phyloP scores from a whole-genome alignment of 148 eudicot species.

The Gaultheria prostrata region DNA sequence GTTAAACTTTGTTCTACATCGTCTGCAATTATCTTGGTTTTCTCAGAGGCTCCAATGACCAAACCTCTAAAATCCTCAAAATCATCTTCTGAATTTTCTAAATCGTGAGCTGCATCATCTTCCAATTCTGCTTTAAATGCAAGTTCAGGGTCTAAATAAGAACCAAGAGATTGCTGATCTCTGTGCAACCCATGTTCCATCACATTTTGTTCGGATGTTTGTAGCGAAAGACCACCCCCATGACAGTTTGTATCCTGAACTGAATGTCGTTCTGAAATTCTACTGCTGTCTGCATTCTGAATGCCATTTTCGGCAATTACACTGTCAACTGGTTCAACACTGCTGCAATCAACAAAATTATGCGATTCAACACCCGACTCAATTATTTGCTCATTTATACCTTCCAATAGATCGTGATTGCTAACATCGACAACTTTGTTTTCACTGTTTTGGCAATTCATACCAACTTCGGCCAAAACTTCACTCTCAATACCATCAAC shows the following conservation, averaged over 20 bases:
- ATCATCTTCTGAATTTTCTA: constrained; percentile 4
- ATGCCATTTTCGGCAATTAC: constrained; percentile 3
- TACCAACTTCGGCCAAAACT: neutral
- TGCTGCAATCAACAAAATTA: neutral
- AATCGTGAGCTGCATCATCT: neutral
- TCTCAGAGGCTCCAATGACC: constrained; percentile 10
- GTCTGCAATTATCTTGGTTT: constrained; percentile 15
- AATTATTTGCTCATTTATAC: neutral
- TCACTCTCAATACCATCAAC: neutral
- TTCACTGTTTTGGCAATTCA: neutral
- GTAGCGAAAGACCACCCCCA: neutral
- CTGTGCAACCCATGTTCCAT: neutral
- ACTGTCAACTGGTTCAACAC: neutral
- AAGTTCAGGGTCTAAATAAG: constrained; percentile 10
- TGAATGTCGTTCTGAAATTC: neutral
- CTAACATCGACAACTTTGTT: neutral
- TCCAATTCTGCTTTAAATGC: neutral
- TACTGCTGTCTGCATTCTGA: neutral
- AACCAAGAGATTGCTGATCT: constrained; percentile 9
- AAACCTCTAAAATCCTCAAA: constrained; percentile 15
- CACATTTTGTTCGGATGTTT: neutral
- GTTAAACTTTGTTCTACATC: constrained; percentile 10
- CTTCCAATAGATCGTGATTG: constrained; percentile 8
- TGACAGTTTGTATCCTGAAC: neutral
- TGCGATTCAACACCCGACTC: neutral